Evolutionary conservation across 2,329 filamentous ascomycete genomes (phyloP).

Genomic region (Bipolaris cookei): DNA sequence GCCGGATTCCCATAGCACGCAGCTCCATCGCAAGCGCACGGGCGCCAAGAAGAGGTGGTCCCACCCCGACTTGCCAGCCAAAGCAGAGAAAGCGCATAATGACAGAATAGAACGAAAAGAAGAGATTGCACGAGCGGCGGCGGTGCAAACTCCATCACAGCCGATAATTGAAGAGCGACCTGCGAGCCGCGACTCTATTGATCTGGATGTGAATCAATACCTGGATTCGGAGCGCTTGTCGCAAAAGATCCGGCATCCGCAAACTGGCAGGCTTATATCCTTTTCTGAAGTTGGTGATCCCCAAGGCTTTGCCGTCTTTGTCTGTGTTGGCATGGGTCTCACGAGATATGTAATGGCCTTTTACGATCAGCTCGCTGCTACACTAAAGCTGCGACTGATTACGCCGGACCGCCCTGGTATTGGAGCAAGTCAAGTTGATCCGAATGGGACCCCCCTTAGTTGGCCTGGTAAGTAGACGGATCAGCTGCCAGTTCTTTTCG

Average conservation of each 20-base stretch:
- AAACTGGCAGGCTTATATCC: constrained; percentile 85
- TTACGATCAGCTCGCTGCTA: constrained; percentile 92
- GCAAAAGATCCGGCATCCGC: constrained; percentile 84
- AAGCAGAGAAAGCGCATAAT: constrained; percentile 47
- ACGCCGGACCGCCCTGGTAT: constrained; percentile 94
- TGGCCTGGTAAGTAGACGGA: constrained; percentile 77
- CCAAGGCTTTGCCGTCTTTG: constrained; percentile 89
- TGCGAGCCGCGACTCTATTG: constrained; percentile 82
- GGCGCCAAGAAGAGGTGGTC: constrained; percentile 49
- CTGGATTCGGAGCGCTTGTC: constrained; percentile 82
- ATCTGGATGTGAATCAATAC: constrained; percentile 85
- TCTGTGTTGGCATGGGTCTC: constrained; percentile 96
- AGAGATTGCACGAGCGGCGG: constrained; percentile 22
- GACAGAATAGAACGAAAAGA: constrained; percentile 36
- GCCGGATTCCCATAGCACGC: constrained; percentile 35
- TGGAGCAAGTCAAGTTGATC: constrained; percentile 85
- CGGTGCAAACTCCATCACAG: constrained; percentile 47
- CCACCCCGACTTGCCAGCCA: constrained; percentile 50
- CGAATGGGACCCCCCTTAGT: constrained; percentile 83
- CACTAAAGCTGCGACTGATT: constrained; percentile 85
- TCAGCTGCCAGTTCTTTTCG: constrained; percentile 47
- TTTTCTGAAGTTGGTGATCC: constrained; percentile 97
- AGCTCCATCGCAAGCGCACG: constrained; percentile 39
- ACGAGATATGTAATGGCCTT: constrained; percentile 96
- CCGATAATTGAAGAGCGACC: constrained; percentile 72